Conservation (phyloP, 2,329 filamentous ascomycete species). For the Penicillium sp. region DNA sequence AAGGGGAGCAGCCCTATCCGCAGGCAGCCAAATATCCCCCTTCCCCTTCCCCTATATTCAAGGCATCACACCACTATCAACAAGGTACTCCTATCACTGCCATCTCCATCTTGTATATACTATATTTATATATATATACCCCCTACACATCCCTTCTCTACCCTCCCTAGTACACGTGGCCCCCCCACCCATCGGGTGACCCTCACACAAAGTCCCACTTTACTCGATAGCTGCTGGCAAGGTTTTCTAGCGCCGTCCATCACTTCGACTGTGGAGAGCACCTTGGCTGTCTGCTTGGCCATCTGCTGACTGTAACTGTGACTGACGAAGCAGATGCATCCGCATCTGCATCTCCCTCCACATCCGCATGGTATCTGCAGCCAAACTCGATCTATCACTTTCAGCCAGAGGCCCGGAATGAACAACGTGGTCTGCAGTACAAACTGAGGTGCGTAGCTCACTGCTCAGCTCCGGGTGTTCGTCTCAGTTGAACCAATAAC, state of each 20-base stretch:
- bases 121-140: background rate
- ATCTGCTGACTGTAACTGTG: background rate
- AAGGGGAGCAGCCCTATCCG: slow-evolving; percentile 17
- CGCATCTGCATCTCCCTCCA: background rate
- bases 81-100: background rate
- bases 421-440: too few species aligned
- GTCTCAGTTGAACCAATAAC: too few species aligned
- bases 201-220: background rate
- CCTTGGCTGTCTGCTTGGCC: too few species aligned
- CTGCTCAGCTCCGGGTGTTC: too few species aligned
- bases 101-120: background rate
- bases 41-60: background rate
- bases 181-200: background rate
- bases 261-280: background rate
- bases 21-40: slow-evolving; percentile 8
- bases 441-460: too few species aligned
- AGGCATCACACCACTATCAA: too few species aligned
- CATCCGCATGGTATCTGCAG: background rate
- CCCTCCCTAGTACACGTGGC: slow-evolving; percentile 1
- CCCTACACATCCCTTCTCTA: background rate
- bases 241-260: background rate
- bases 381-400: too few species aligned
- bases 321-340: background rate
- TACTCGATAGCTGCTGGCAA: slow-evolving; percentile 2
- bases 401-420: too few species aligned